Conservation (phyloP, 805 yeast genomes). For the Phaffomyces antillensis region DNA sequence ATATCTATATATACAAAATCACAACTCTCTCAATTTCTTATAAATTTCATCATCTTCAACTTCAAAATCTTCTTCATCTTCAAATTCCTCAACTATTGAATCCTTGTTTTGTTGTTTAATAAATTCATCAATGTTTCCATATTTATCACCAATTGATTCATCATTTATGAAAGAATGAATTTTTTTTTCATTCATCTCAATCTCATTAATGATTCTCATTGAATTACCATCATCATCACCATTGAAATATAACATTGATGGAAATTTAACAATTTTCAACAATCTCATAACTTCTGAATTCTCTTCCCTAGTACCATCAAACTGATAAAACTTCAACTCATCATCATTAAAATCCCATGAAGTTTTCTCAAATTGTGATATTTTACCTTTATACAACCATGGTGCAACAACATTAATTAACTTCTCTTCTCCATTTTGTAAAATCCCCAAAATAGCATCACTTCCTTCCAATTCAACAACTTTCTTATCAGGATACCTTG, state of each 20-base stretch:
- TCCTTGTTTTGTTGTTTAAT: slow-evolving; percentile 10
- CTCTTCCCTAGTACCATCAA: slow-evolving; percentile 27
- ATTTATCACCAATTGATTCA: slow-evolving; percentile 15
- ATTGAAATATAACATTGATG: slow-evolving; percentile 24
- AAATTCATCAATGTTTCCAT: slow-evolving; percentile 7
- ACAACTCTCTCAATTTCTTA: slow-evolving; percentile 18
- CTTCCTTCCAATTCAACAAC: slow-evolving; percentile 6
- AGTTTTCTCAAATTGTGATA: slow-evolving; percentile 27
- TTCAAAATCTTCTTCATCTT: slow-evolving; percentile 6
- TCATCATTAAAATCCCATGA: slow-evolving; percentile 18
- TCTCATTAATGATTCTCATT: slow-evolving; percentile 11
- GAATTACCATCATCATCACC: slow-evolving; percentile 6
- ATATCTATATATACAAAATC: background rate
- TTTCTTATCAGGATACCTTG: slow-evolving; percentile 24
- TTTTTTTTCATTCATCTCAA: slow-evolving; percentile 20
- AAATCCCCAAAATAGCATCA: slow-evolving; percentile 13
- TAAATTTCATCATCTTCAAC: slow-evolving; percentile 13
- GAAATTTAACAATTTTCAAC: slow-evolving; percentile 25
- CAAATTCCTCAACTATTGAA: slow-evolving; percentile 8
- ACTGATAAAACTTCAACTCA: slow-evolving; percentile 21
- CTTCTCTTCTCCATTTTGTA: slow-evolving; percentile 2
- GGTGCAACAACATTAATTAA: slow-evolving; percentile 31
- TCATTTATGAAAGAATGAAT: slow-evolving; percentile 24
- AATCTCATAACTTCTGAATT: slow-evolving; percentile 22
- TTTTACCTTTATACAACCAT: slow-evolving; percentile 29